Evolutionary conservation across 2,329 filamentous ascomycete genomes (phyloP), one percentile per base, ranked within the genome.

Genomic region (Coniochaeta prunicola): DNA sequence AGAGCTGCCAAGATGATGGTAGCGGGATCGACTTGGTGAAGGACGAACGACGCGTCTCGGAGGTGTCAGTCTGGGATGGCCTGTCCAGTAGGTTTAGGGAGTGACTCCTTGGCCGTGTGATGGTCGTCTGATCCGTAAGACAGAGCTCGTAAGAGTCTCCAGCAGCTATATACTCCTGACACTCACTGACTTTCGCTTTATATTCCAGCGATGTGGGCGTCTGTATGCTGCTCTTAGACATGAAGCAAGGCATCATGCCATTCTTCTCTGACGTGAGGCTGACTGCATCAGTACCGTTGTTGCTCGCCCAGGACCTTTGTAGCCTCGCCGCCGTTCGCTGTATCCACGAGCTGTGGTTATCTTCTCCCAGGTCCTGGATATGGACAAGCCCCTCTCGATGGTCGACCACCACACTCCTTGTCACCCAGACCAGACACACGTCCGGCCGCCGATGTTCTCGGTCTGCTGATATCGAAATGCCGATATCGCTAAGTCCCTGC

Each of bases 131-230:
- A 55, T 86, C 86, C 0, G 91, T 96, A 8, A 96, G 80, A 64
- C 91, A 96, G 7, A 96, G 80, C 69, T 96, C 91, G 70, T 96
- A 96, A 0, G 90, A 92, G 62, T 92, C 86, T 15, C 91, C 91
- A 0, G 87, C 85, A 3, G 85, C 82, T 62, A 96, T 89, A 62
- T 83, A 80, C 4, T 84, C 79, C 67, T 93, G 88, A 67, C 90
- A 94, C 38, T 75, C 71, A 24, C 77, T 73, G n/a, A 94, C 87
- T 64, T 88, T 84, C 3, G 76, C 71, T 64, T 86, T 85, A 68
- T 94, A 96, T 19, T 73, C 73, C 15, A 73, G 65, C 17, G 74
- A 69, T 17, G 74, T 69, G 0, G 81, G 81, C 0, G 74, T 70
- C 13, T 64, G 64, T 38, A 80, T 75, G 10, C 9, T 28, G 2